Evolutionary conservation across 1,139 yeast genomes (phyloP).

Genomic region (Suhomyces taliae): DNA sequence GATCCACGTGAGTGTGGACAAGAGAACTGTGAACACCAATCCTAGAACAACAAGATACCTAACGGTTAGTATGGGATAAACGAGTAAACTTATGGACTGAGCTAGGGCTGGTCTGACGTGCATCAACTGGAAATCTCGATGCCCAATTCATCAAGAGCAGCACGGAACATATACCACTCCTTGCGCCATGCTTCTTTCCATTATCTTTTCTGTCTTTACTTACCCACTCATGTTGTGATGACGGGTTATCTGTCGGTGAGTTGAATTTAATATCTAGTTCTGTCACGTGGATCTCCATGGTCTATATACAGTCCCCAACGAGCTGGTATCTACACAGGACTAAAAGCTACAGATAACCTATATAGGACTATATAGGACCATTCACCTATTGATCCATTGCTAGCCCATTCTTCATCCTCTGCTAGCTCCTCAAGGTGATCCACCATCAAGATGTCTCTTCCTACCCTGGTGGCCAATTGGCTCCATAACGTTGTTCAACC

Average conservation of each 20-base stretch:
- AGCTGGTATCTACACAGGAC: too few relatives aligned
- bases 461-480: slow-evolving; percentile 43
- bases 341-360: not conserved
- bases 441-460: slow-evolving; percentile 20
- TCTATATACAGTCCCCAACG: too few relatives aligned
- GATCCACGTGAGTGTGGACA: slow-evolving; percentile 63
- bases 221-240: slow-evolving; percentile 26
- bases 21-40: slow-evolving; percentile 57
- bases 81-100: not conserved
- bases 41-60: slow-evolving; percentile 77
- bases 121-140: too few relatives aligned
- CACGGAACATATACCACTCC: not conserved
- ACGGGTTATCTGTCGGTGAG: not conserved
- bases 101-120: not conserved
- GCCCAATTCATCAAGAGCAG: not conserved
- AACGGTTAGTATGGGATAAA: slow-evolving; percentile 16
- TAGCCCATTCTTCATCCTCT: not conserved
- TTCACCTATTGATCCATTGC: too few relatives aligned
- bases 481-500: slow-evolving; percentile 45
- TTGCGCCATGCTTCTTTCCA: not conserved
- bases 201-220: slow-evolving; percentile 11
- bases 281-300: not conserved
- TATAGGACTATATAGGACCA: not conserved
- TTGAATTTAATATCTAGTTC: too few relatives aligned
- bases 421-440: not conserved